Base-by-base conservation (phyloP, 306 rosid genomes). In the Cicer yamashitae region DNA sequence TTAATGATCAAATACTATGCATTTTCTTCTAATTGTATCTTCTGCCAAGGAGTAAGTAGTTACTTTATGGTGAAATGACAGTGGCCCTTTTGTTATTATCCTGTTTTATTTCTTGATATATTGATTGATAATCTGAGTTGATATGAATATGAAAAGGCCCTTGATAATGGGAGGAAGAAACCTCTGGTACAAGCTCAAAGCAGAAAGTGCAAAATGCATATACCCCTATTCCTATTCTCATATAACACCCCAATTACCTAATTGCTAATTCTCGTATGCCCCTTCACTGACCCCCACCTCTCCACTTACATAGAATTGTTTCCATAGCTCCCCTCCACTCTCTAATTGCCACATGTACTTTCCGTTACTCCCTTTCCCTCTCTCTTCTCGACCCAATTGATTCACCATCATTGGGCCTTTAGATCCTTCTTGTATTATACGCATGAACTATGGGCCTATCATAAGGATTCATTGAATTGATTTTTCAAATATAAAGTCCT, bases 21-120 rank as follows among this genome's bases (percentile, higher is more conserved):
- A 53, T 11, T 15, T 10, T 68, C 60, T 64, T 79, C 52, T 34
- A 38, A 60, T 25, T 59, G 48, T 65, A 54, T 34, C 64, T 58
- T 61, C 60, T 51, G 25, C n/a, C 48, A 11, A 30, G 51, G 54
- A 10, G 39, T 57, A 62, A 1, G 34, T 50, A 69, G 6, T 80
- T 20, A 68, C 54, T 44, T 34, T 54, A n/a, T 40, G 45, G 45
- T 79, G 17, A 37, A 67, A 15, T 8, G 13, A 18, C 4, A 1
- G 11, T 52, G 47, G 58, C 48, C 8, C 48, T 51, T 44, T 13
- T 61, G 25, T 37, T 43, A 30, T 53, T 34, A 38, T 71, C 77
- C 45, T 37, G 15, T 34, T 74, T 71, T 4, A 48, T 73, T 30
- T 53, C 52, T 63, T 62, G 57, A 30, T 46, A 20, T 46, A 67